Evolutionary conservation across 73 alveolate genomes (phyloP).

Genomic region (Stentor roeselii): DNA sequence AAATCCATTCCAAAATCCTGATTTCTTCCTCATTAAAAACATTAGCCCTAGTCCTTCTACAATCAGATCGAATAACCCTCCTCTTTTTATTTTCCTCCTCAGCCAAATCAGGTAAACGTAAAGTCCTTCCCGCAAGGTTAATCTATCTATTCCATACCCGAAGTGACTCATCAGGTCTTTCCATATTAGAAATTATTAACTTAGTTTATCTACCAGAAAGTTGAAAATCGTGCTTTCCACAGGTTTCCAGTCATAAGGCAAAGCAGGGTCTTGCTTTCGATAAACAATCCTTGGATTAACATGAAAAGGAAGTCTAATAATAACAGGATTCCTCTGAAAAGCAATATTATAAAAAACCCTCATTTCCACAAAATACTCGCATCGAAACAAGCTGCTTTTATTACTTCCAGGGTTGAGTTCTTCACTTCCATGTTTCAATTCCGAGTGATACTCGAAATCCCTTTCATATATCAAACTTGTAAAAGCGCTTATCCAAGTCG

Average conservation of each 20-base stretch:
- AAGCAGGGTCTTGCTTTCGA: not conserved
- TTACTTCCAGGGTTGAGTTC: slow-evolving; percentile 25
- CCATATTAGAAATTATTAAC: too few species aligned
- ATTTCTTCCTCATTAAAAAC: slow-evolving; percentile 17
- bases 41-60: not conserved
- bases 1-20: slow-evolving; percentile 42
- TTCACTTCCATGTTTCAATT: not conserved
- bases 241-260: slow-evolving; percentile 18
- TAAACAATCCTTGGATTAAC: slow-evolving; percentile 10
- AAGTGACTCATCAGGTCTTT: too few species aligned
- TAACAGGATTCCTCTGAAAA: not conserved
- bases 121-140: too few species aligned
- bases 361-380: not conserved
- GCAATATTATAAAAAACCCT: not conserved
- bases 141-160: too few species aligned
- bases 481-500: slow-evolving; percentile 27
- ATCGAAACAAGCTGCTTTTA: not conserved
- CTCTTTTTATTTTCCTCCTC: too few species aligned
- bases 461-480: slow-evolving; percentile 17
- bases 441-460: slow-evolving; percentile 8
- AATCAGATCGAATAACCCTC: not conserved
- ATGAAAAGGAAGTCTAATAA: slow-evolving; percentile 13
- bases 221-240: slow-evolving; percentile 9
- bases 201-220: slow-evolving; percentile 14
- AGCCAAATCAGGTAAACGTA: too few species aligned